A percentile compares a stretch with the other conserved stretches of the same genome.
phyloP scores from a whole-genome alignment of 1,284 basidiomycete species.

The Anthracocystis walkeri region DNA sequence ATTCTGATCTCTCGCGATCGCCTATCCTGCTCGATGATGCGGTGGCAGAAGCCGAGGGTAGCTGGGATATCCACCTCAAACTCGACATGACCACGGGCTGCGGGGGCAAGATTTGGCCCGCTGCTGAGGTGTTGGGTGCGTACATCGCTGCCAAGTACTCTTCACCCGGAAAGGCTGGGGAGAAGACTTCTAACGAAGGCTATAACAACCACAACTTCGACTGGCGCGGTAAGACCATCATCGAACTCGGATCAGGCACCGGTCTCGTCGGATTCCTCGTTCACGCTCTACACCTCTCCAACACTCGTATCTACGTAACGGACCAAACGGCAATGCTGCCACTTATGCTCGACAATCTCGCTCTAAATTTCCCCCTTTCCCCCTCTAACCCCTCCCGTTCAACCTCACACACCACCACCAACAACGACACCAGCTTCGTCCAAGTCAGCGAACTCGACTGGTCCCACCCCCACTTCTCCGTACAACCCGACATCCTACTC shows the following conservation, averaged over 20 bases:
- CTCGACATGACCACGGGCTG: constrained; percentile 87
- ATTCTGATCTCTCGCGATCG: constrained; percentile 21
- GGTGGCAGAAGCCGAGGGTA: background rate
- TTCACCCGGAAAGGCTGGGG: background rate
- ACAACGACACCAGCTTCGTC: background rate
- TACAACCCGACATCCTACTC: constrained; percentile 73
- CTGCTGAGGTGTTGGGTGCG: constrained; percentile 79
- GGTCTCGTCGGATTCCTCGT: constrained; percentile 88
- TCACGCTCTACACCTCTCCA: constrained; percentile 75
- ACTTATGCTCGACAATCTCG: constrained; percentile 59
- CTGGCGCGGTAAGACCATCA: constrained; percentile 70
- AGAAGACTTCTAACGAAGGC: background rate
- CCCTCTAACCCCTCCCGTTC: background rate
- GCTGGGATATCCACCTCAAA: constrained; percentile 71
- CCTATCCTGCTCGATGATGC: constrained; percentile 16
- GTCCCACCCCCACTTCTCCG: constrained; percentile 65
- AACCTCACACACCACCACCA: background rate
- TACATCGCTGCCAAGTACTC: constrained; percentile 54
- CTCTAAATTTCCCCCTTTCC: constrained; percentile 46
- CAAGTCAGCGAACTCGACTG: constrained; percentile 27
- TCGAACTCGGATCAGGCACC: constrained; percentile 88
- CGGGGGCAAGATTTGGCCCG: constrained; percentile 91
- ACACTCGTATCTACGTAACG: constrained; percentile 77
- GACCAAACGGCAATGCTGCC: constrained; percentile 78
- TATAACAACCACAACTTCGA: constrained; percentile 29